Conservation (phyloP, 164 flowering plant species). For the Vitis riparia region DNA sequence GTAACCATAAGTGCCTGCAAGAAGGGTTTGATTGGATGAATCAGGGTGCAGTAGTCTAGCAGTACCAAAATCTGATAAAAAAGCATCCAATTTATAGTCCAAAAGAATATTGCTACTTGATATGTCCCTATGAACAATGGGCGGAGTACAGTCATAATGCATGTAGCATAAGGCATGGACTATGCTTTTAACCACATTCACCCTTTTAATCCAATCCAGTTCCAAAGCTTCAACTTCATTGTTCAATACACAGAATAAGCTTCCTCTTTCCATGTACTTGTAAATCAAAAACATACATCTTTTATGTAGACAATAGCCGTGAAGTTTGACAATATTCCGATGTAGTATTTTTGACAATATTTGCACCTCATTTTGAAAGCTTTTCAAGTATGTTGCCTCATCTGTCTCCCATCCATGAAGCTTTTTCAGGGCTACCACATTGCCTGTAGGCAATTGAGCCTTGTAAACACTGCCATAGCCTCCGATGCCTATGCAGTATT, state of each 20-base stretch:
- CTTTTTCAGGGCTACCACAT: neutral
- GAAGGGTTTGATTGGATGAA: neutral
- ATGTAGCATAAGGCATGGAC: neutral
- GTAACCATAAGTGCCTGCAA: neutral
- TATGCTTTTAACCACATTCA: neutral
- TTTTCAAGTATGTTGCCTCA: neutral
- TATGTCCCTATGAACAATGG: neutral
- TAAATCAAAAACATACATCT: neutral
- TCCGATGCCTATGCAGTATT: too few species aligned
- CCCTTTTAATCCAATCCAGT: neutral
- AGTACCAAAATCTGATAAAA: neutral
- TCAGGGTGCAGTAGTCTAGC: neutral
- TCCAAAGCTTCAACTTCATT: neutral
- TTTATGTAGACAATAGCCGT: neutral
- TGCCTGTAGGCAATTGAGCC: neutral
- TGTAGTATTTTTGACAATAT: neutral
- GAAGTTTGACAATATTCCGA: neutral
- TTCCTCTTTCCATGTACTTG: neutral
- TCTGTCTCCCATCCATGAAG: neutral
- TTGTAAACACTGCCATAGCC: too few species aligned
- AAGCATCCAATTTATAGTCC: neutral
- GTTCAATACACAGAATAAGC: neutral
- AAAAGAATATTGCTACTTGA: neutral
- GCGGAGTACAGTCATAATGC: neutral
- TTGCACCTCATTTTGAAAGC: neutral